phyloP scores from a whole-genome alignment of 148 eudicot species.

The Heliosperma pusillum region DNA sequence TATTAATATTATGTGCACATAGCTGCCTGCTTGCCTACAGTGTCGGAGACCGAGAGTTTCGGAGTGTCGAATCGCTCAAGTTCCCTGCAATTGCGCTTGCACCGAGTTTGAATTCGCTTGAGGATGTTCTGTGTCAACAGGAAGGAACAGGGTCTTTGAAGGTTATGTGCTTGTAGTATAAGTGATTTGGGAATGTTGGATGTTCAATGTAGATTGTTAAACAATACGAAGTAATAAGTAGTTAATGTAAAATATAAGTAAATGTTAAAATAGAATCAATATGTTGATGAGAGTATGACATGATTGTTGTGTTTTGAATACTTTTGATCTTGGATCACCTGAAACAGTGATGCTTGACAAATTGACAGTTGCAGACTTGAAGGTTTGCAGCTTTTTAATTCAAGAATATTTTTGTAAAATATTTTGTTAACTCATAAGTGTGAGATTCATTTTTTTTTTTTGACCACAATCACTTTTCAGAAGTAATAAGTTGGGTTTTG shows the following conservation, averaged over 20 bases:
- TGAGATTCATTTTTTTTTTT: no score
- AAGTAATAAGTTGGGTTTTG: no score
- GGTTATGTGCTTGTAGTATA: slow-evolving; percentile 20
- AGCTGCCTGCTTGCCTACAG: slow-evolving; percentile 25
- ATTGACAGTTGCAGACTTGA: not conserved
- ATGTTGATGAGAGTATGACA: not conserved
- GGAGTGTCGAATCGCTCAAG: slow-evolving; percentile 1
- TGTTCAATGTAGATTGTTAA: not conserved
- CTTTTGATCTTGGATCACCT: not conserved
- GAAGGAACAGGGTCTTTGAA: slow-evolving; percentile 13
- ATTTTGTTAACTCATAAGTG: no score
- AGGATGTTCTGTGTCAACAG: slow-evolving; percentile 20
- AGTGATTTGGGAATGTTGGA: not conserved
- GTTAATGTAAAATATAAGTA: not conserved
- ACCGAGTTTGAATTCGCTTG: slow-evolving; percentile 32
- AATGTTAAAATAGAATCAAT: not conserved
- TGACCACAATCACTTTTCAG: no score
- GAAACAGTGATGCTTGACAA: not conserved
- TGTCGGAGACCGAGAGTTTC: slow-evolving; percentile 8
- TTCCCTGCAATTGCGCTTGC: slow-evolving; percentile 25
- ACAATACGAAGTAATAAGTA: not conserved
- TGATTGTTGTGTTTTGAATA: not conserved
- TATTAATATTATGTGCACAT: slow-evolving; percentile 27
- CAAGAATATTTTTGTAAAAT: no score
- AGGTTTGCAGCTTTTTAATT: not conserved